These are phyloP conservation scores for Nephelium lappaceum DNA, from an alignment of 345 rosid genomes.

Conservation along the genomic window DNA sequence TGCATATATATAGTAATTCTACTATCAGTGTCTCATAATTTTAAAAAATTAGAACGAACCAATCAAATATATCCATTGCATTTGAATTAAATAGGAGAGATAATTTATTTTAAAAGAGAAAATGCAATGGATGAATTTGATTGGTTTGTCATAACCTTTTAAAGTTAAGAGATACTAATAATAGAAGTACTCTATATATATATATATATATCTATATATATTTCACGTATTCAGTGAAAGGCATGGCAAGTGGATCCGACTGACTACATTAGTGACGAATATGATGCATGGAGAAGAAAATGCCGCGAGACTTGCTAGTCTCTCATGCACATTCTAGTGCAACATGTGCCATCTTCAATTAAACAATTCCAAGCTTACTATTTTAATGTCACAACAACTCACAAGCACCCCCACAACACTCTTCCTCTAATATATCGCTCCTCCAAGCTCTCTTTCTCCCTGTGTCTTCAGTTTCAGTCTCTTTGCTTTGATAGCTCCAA, in stretches of 20 bases:
- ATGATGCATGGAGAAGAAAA: not conserved
- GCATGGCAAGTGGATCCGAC: constrained; percentile 15
- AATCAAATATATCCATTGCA: too few relatives aligned
- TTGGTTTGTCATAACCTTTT: too few relatives aligned
- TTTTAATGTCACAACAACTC: not conserved
- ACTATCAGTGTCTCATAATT: too few relatives aligned
- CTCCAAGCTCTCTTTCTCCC: not conserved
- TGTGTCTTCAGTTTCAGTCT: not conserved
- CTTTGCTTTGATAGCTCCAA: not conserved
- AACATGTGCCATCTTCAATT: constrained; percentile 17
- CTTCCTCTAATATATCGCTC: not conserved
- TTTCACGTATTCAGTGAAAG: not conserved
- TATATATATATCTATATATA: too few relatives aligned
- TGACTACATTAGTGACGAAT: constrained; percentile 10
- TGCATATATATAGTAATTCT: too few relatives aligned
- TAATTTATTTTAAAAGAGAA: too few relatives aligned
- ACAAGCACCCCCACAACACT: not conserved
- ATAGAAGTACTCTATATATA: too few relatives aligned
- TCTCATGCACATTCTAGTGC: not conserved
- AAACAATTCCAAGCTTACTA: not conserved
- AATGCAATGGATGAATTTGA: too few relatives aligned
- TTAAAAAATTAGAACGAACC: too few relatives aligned
- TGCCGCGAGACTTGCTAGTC: constrained; percentile 19
- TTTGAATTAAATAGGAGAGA: too few relatives aligned
- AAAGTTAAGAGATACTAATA: too few relatives aligned